Percentiles rank a stretch among this genome's conserved stretches.
These are phyloP conservation scores for Xylariales sp. DNA, from an alignment of 2,329 filamentous ascomycete genomes.

Conservation along the genomic window DNA sequence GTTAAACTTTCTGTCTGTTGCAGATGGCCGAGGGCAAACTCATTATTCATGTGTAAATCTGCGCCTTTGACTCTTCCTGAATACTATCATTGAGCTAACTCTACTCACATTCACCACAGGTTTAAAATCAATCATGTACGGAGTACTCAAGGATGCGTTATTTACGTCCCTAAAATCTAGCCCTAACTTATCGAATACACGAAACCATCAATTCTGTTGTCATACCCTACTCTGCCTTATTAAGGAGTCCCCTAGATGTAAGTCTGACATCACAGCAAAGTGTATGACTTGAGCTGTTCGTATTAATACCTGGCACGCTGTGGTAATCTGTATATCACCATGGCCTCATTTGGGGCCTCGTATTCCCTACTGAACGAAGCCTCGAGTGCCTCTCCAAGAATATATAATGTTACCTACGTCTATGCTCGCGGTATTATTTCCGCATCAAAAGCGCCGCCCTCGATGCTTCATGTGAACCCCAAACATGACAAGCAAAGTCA, in stretches of 20 bases:
- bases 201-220: neutral
- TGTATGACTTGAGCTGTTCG: neutral
- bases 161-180: neutral
- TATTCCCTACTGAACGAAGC: neutral
- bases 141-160: neutral
- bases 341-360: neutral
- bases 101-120: neutral
- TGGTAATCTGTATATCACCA: neutral
- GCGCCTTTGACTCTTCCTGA: too few species aligned
- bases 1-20: too few species aligned
- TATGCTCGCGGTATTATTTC: constrained; percentile 26
- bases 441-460: constrained; percentile 5
- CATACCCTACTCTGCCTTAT: neutral
- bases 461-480: constrained; percentile 4
- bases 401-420: neutral
- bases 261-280: neutral
- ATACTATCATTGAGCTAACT: neutral
- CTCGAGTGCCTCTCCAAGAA: neutral
- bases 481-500: constrained; percentile 4
- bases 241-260: neutral
- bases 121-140: neutral
- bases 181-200: neutral
- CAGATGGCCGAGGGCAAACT: too few species aligned
- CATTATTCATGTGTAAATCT: too few species aligned
- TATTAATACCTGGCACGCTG: neutral